A percentile compares a stretch with the other conserved stretches of the same genome.
phyloP scores from a whole-genome alignment of 2,329 filamentous ascomycete genomes.

The Pyrenochaeta sp. region DNA sequence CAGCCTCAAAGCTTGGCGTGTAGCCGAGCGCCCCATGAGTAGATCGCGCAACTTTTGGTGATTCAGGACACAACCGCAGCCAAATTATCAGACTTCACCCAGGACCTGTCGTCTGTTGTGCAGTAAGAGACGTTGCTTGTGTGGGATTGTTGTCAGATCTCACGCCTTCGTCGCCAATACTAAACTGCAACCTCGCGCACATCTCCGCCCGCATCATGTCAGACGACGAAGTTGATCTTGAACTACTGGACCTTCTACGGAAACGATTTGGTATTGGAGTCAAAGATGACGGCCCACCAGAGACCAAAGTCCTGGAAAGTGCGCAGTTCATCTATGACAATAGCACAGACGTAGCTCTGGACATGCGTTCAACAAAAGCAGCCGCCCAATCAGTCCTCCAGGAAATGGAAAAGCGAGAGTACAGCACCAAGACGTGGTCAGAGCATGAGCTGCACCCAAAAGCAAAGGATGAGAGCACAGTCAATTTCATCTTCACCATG shows the following conservation, averaged over 20 bases:
- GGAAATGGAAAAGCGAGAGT: constrained; percentile 83
- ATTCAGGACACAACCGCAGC: neutral
- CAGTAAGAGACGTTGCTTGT: no score
- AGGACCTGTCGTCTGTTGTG: neutral
- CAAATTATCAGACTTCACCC: neutral
- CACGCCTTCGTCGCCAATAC: constrained; percentile 5
- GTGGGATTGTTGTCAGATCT: neutral
- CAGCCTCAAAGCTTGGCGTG: constrained; percentile 38
- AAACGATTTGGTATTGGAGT: constrained; percentile 74
- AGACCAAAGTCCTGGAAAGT: constrained; percentile 82
- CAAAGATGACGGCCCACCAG: constrained; percentile 65
- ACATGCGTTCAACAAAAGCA: constrained; percentile 81
- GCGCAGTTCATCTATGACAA: constrained; percentile 92
- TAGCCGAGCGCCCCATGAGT: constrained; percentile 28
- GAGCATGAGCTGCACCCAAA: constrained; percentile 91
- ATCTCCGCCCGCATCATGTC: constrained; percentile 67
- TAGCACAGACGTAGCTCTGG: constrained; percentile 88
- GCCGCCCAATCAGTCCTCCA: constrained; percentile 81
- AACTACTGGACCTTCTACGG: constrained; percentile 85
- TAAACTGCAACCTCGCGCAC: constrained; percentile 9
- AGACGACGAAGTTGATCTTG: constrained; percentile 88
- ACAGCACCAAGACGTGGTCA: constrained; percentile 86
- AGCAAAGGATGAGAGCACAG: constrained; percentile 77
- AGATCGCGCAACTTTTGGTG: constrained; percentile 12
- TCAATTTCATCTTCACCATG: constrained; percentile 97